A percentile compares a stretch with the other conserved stretches of the same genome.
These are phyloP conservation scores for Lactifluus piperatus DNA, from an alignment of 768 basidiomycete species.

Conservation along the genomic window DNA sequence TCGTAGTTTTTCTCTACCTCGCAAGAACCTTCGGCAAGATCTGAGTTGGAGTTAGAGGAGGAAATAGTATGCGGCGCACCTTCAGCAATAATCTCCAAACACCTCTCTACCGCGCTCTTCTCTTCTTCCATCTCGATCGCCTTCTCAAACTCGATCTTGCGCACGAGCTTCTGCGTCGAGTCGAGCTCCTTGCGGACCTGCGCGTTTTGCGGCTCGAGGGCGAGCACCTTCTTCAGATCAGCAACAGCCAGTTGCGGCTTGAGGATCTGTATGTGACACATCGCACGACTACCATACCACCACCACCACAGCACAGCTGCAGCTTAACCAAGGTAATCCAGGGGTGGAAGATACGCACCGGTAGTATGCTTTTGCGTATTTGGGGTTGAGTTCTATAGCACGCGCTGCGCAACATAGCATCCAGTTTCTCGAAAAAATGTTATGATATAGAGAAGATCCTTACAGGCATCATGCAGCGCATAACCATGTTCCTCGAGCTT, in stretches of 20 bases:
- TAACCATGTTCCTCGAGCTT: constrained; percentile 93
- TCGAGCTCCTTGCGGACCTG: constrained; percentile 71
- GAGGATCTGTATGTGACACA: constrained; percentile 83
- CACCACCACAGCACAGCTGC: background rate
- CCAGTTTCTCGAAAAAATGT: background rate
- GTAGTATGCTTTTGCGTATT: constrained; percentile 86
- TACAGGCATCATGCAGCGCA: constrained; percentile 81
- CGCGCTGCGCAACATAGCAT: constrained; percentile 38
- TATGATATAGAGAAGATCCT: constrained; percentile 24
- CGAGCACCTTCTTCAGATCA: constrained; percentile 80
- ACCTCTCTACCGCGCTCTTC: constrained; percentile 65
- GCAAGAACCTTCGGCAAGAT: constrained; percentile 52
- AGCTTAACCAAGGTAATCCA: background rate
- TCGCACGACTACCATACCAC: constrained; percentile 55
- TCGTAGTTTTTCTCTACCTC: constrained; percentile 63
- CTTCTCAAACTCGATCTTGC: constrained; percentile 90
- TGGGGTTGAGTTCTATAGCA: constrained; percentile 81
- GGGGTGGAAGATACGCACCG: constrained; percentile 38
- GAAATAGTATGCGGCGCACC: constrained; percentile 35
- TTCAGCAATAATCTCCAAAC: constrained; percentile 70
- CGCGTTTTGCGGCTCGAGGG: constrained; percentile 81
- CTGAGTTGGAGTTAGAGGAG: background rate
- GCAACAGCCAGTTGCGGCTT: constrained; percentile 78
- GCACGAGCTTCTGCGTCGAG: constrained; percentile 84
- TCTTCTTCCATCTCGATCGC: constrained; percentile 93